A percentile compares a stretch with the other conserved stretches of the same genome.
Conservation (phyloP, 2,329 filamentous ascomycete genomes). For the Colletotrichum sp. region DNA sequence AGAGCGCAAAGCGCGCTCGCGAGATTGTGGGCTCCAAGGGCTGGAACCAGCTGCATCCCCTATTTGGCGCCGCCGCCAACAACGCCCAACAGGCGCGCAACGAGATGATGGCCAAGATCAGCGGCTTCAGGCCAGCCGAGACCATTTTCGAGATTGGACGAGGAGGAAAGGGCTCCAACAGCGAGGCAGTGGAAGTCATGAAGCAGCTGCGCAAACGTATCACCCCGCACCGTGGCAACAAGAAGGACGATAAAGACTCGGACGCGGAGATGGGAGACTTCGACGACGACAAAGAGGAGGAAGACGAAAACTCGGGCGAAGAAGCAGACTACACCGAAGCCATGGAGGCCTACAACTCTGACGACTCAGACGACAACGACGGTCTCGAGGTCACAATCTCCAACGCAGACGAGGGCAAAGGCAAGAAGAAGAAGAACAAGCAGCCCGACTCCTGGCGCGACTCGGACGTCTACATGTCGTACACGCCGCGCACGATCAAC, state of each 20-base stretch:
- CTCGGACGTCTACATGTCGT: conserved; percentile 94
- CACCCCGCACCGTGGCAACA: conserved; percentile 54
- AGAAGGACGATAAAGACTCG: conserved; percentile 41
- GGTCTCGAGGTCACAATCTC: conserved; percentile 76
- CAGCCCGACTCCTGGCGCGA: conserved; percentile 51
- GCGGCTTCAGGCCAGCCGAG: conserved; percentile 86
- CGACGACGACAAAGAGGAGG: conserved; percentile 35
- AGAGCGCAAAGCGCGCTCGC: conserved; percentile 88
- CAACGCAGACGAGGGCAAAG: conserved; percentile 52
- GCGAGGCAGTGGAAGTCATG: conserved; percentile 77
- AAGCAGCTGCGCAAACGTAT: conserved; percentile 73
- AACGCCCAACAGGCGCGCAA: conserved; percentile 74
- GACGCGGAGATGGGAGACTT: conserved; percentile 33
- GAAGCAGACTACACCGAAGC: conserved; percentile 34
- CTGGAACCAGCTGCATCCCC: conserved; percentile 77
- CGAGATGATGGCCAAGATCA: conserved; percentile 87
- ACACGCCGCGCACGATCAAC: conserved; percentile 82
- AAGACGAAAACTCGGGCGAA: conserved; percentile 35
- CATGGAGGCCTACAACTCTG: conserved; percentile 37
- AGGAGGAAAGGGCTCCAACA: conserved; percentile 65
- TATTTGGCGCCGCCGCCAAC: conserved; percentile 76
- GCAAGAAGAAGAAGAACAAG: conserved; percentile 54
- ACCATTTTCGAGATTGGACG: conserved; percentile 96
- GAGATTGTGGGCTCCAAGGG: conserved; percentile 72
- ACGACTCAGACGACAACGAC: conserved; percentile 58